A percentile compares a stretch with the other conserved stretches of the same genome.
These are phyloP conservation scores for Termitomyces sp. DNA, from an alignment of 768 basidiomycete genomes.

Conservation along the genomic window DNA sequence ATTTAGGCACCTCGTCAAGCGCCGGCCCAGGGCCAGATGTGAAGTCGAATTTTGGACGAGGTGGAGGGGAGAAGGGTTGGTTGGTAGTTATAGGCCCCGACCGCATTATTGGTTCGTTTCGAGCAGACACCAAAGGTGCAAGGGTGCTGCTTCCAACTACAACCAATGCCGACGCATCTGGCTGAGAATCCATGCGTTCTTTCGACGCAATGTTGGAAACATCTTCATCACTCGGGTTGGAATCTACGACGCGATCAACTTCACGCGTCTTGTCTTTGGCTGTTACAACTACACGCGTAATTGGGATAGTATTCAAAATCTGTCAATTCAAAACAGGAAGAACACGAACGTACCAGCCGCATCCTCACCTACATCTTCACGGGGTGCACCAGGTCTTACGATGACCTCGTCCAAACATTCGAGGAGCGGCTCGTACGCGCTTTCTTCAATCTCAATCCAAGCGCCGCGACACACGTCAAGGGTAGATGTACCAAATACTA, in stretches of 20 bases:
- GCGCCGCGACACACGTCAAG: conserved; percentile 23
- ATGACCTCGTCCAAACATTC: conserved; percentile 22
- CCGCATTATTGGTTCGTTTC: background rate
- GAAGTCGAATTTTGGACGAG: background rate
- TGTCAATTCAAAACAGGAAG: background rate
- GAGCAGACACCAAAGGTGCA: background rate
- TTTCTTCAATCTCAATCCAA: conserved; percentile 23
- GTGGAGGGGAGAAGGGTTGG: background rate
- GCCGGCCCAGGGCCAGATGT: background rate
- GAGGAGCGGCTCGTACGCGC: conserved; percentile 22
- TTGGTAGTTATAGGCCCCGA: background rate
- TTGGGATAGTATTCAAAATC: background rate
- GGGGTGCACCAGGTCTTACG: conserved; percentile 5
- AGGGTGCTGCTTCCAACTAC: background rate
- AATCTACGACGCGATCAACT: background rate
- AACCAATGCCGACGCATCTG: background rate
- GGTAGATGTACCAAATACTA: conserved; percentile 19
- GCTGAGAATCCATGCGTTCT: background rate
- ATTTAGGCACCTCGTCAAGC: background rate
- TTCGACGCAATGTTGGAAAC: background rate
- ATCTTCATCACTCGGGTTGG: background rate
- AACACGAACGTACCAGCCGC: background rate
- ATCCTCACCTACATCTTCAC: background rate
- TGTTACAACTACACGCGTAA: background rate
- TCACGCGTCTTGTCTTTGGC: background rate